Conservation (phyloP, 164 flowering plant species). For the Protea cynaroides region DNA sequence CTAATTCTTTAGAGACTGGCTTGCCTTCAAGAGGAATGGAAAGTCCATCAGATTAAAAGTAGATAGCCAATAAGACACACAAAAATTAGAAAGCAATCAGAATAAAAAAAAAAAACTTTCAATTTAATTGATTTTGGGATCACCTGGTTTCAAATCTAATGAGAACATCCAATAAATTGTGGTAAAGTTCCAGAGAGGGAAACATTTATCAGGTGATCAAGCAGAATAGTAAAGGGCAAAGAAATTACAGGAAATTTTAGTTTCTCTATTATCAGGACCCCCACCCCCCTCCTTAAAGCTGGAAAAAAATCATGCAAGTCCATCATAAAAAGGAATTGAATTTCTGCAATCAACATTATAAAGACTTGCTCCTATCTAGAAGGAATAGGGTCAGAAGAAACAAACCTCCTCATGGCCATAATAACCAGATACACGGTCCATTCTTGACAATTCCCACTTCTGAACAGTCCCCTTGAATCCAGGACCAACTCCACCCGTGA, state of each 20-base stretch:
- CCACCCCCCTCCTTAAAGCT: not conserved
- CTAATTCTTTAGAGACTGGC: too few relatives aligned
- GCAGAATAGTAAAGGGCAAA: not conserved
- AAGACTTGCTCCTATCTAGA: not conserved
- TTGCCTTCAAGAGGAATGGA: too few relatives aligned
- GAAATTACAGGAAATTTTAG: not conserved
- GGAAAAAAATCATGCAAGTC: not conserved
- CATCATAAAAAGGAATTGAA: not conserved
- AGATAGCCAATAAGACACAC: too few relatives aligned
- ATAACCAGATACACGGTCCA: constrained; percentile 70
- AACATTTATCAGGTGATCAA: not conserved
- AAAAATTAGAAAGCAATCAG: not conserved
- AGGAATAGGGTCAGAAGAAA: constrained; percentile 9
- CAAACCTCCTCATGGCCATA: constrained; percentile 97
- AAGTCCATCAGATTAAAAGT: too few relatives aligned
- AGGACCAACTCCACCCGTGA: constrained; percentile 89
- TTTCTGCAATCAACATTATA: not conserved
- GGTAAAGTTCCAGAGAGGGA: not conserved
- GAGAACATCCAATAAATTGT: too few relatives aligned
- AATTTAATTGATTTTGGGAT: not conserved
- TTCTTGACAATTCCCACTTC: constrained; percentile 76
- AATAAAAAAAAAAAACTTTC: not conserved
- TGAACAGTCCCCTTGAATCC: constrained; percentile 94
- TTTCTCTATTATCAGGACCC: not conserved
- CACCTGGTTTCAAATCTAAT: not conserved